phyloP scores from a whole-genome alignment of 2,329 filamentous ascomycete genomes.

The Fusarium hostae region DNA sequence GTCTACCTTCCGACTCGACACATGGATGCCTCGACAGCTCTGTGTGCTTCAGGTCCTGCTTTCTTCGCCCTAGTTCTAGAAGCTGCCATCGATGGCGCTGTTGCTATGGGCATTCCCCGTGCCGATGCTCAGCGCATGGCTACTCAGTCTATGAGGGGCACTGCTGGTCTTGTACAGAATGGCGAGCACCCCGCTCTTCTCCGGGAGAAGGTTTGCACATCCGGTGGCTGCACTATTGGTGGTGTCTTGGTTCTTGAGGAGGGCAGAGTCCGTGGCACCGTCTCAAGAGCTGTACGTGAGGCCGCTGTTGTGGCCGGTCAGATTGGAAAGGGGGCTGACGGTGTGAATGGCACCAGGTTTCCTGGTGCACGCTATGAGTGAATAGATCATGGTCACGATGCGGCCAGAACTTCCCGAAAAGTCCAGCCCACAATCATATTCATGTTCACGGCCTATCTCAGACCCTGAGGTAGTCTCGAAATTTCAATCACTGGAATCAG shows the following conservation, averaged over 20 bases:
- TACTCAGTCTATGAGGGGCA: slow-evolving; percentile 80
- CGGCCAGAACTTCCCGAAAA: background rate
- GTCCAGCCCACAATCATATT: background rate
- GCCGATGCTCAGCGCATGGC: slow-evolving; percentile 81
- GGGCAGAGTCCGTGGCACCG: slow-evolving; percentile 72
- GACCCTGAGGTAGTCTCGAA: background rate
- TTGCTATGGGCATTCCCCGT: slow-evolving; percentile 81
- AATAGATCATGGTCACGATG: slow-evolving; percentile 8
- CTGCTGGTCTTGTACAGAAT: slow-evolving; percentile 73
- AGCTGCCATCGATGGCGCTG: slow-evolving; percentile 79
- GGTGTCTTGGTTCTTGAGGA: slow-evolving; percentile 80
- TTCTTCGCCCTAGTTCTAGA: slow-evolving; percentile 82
- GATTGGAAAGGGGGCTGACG: slow-evolving; percentile 57
- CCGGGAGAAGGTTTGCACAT: slow-evolving; percentile 80
- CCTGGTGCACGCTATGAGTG: slow-evolving; percentile 25
- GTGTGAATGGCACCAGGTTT: slow-evolving; percentile 51
- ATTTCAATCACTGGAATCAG: background rate
- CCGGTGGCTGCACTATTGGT: slow-evolving; percentile 81
- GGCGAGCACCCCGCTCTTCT: slow-evolving; percentile 81
- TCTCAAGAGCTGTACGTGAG: slow-evolving; percentile 76
- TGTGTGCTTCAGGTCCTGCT: slow-evolving; percentile 79
- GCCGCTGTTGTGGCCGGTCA: slow-evolving; percentile 76
- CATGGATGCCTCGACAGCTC: slow-evolving; percentile 79
- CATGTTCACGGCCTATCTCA: background rate
- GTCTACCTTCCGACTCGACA: slow-evolving; percentile 72